Evolutionary conservation across 2,329 filamentous ascomycete species (phyloP).

Genomic region (Pseudocercospora vitis): DNA sequence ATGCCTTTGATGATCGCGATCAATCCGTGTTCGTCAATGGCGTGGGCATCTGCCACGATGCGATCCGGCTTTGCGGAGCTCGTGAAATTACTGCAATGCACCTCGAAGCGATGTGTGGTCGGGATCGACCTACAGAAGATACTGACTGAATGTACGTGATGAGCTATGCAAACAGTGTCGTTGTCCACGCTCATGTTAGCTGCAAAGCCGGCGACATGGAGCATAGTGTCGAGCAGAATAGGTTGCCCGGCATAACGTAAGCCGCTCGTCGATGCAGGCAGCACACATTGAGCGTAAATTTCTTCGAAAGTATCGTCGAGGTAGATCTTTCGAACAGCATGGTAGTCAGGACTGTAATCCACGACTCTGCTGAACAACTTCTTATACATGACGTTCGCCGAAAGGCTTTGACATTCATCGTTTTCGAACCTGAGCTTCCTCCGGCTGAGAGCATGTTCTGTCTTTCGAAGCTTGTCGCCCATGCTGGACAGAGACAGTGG

Average conservation of each 20-base stretch:
- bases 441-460: slow-evolving; percentile 4
- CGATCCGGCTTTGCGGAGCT: slow-evolving; percentile 3
- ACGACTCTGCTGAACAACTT: slow-evolving; percentile 22
- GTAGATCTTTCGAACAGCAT: slow-evolving; percentile 15
- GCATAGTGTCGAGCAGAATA: slow-evolving; percentile 21
- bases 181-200: slow-evolving; percentile 21
- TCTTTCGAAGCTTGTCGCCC: slow-evolving; percentile 4
- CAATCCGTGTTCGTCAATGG: slow-evolving; percentile 14
- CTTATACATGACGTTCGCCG: slow-evolving; percentile 19
- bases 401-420: slow-evolving; percentile 15
- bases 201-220: slow-evolving; percentile 22
- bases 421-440: slow-evolving; percentile 4
- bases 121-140: slow-evolving; percentile 10
- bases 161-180: slow-evolving; percentile 16
- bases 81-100: slow-evolving; percentile 17
- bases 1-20: slow-evolving; percentile 23
- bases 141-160: slow-evolving; percentile 13
- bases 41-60: slow-evolving; percentile 19
- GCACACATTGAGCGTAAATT: slow-evolving; percentile 16
- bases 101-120: slow-evolving; percentile 7
- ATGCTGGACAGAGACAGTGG: background rate
- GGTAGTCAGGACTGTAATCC: slow-evolving; percentile 16
- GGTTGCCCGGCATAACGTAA: slow-evolving; percentile 15
- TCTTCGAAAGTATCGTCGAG: slow-evolving; percentile 17
- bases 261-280: slow-evolving; percentile 5